Conservation (phyloP, 768 basidiomycete genomes). For the Suillus variegatus region DNA sequence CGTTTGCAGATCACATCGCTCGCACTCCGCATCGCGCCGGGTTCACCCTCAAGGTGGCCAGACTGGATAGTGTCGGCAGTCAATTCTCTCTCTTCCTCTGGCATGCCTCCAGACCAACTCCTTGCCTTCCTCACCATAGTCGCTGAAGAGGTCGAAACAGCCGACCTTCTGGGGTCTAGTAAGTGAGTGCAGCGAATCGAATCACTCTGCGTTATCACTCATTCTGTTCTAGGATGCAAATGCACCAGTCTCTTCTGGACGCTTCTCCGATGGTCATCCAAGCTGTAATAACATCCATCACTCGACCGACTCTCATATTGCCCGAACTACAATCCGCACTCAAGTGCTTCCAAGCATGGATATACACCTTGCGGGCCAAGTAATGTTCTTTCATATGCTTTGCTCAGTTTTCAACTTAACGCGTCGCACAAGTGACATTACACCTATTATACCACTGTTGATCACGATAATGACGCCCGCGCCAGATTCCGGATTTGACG, state of each 20-base stretch:
- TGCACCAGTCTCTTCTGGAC: conserved; percentile 65
- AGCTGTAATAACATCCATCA: conserved; percentile 62
- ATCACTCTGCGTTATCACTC: conserved; percentile 8
- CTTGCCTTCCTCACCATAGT: conserved; percentile 82
- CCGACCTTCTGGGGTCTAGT: conserved; percentile 71
- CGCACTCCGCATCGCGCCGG: conserved; percentile 68
- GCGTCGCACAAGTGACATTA: conserved; percentile 55
- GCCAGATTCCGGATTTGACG: conserved; percentile 40
- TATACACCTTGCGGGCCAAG: conserved; percentile 68
- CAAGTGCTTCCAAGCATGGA: conserved; percentile 84
- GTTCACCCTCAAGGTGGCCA: conserved; percentile 63
- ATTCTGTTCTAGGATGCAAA: conserved; percentile 48
- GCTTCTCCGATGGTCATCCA: conserved; percentile 72
- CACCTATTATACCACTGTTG: conserved; percentile 66
- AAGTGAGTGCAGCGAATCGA: conserved; percentile 51
- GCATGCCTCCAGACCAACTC: conserved; percentile 58
- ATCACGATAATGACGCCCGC: conserved; percentile 44
- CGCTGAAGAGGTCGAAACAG: conserved; percentile 77
- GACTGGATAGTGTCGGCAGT: conserved; percentile 75
- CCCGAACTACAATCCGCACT: conserved; percentile 68
- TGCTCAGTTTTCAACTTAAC: conserved; percentile 5
- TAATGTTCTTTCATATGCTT: conserved; percentile 32
- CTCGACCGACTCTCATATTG: conserved; percentile 34
- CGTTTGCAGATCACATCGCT: conserved; percentile 58
- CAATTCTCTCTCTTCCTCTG: conserved; percentile 57